Evolutionary conservation across 371 early-diverging fungal genomes (phyloP).

Genomic region (Parasitella parasitica): DNA sequence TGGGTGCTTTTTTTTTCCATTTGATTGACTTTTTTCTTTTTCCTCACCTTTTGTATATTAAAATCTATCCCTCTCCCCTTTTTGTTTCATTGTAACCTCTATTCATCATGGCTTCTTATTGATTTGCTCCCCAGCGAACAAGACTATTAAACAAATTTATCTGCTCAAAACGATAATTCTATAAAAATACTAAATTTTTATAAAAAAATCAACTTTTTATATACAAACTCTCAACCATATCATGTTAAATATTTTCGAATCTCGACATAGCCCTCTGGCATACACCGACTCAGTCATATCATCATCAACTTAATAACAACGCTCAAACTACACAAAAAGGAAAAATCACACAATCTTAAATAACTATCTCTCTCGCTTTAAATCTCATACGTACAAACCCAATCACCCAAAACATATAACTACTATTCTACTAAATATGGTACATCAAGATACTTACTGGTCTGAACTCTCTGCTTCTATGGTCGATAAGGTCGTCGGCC

Average conservation of each 20-base stretch:
- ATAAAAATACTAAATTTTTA: constrained; percentile 6
- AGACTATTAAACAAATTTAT: constrained; percentile 1
- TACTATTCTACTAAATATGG: neutral
- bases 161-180: constrained; percentile 8
- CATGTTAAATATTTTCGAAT: constrained; percentile 11
- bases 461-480: constrained; percentile 29
- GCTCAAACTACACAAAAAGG: neutral
- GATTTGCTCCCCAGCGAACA: constrained; percentile 18
- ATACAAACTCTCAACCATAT: constrained; percentile 7
- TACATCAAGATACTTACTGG: constrained; percentile 29
- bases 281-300: constrained; percentile 12
- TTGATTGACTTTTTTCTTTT: constrained; percentile 1
- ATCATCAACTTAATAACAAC: neutral
- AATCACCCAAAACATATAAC: neutral
- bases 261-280: constrained; percentile 16
- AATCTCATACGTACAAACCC: neutral
- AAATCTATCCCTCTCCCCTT: neutral
- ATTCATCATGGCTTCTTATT: constrained; percentile 18
- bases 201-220: constrained; percentile 8
- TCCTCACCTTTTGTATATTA: constrained; percentile 1
- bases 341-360: no score
- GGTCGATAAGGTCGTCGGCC: constrained; percentile 28
- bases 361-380: neutral
- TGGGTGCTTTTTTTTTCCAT: constrained; percentile 1
- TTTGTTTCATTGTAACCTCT: neutral